These are phyloP conservation scores for Dendrobium officinale DNA, from an alignment of 106 monocot genomes.

Conservation along the genomic window DNA sequence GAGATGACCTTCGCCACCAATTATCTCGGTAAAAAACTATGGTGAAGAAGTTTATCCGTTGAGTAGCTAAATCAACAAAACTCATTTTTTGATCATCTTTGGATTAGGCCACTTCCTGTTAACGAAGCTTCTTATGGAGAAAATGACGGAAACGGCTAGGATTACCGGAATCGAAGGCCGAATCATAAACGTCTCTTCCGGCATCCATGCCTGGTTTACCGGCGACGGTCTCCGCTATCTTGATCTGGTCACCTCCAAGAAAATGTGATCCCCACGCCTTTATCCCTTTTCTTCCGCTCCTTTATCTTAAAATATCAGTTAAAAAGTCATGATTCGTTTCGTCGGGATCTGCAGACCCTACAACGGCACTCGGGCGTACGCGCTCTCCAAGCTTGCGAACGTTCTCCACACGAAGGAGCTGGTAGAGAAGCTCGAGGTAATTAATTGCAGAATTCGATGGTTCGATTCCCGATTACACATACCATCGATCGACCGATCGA, in stretches of 20 bases:
- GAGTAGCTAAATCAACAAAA: neutral
- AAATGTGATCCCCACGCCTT: constrained; percentile 31
- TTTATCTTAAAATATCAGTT: neutral
- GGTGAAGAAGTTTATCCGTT: neutral
- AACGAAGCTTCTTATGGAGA: constrained; percentile 64
- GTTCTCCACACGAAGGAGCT: constrained; percentile 80
- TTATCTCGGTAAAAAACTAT: constrained; percentile 45
- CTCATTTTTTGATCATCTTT: neutral
- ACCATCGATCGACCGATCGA: neutral
- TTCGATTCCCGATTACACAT: neutral
- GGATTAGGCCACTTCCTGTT: constrained; percentile 47
- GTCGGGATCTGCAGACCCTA: constrained; percentile 43
- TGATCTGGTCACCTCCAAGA: constrained; percentile 54
- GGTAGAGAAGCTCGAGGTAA: constrained; percentile 57
- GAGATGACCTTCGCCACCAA: constrained; percentile 98
- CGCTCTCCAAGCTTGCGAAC: constrained; percentile 90
- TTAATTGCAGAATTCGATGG: neutral
- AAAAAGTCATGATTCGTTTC: neutral
- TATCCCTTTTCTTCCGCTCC: neutral
- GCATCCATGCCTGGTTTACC: constrained; percentile 83
- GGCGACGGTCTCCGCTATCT: constrained; percentile 66
- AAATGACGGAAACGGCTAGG: constrained; percentile 68
- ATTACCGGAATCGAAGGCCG: constrained; percentile 60
- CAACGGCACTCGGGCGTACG: constrained; percentile 72
- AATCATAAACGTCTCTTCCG: constrained; percentile 89